Evolutionary conservation across 2,329 filamentous ascomycete species (phyloP).

Genomic region (Aureobasidium sp.): DNA sequence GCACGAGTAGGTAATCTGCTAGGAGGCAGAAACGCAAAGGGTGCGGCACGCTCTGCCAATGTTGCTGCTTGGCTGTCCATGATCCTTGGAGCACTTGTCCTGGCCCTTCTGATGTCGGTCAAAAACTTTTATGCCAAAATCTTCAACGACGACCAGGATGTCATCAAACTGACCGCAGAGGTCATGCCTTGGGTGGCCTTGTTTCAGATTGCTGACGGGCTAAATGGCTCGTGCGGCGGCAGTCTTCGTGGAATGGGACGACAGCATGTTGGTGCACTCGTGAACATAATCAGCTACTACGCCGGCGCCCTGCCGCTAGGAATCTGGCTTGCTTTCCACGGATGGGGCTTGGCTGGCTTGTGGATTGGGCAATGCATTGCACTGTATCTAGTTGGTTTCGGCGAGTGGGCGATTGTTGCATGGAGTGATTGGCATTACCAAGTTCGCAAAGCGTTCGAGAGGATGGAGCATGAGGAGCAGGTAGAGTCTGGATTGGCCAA

Average conservation of each 20-base stretch:
- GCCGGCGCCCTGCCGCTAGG: constrained; percentile 72
- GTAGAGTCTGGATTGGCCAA: constrained; percentile 30
- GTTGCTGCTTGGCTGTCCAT: constrained; percentile 67
- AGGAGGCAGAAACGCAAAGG: constrained; percentile 58
- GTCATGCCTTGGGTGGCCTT: constrained; percentile 82
- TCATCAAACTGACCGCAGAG: constrained; percentile 64
- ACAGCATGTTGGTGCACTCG: constrained; percentile 75
- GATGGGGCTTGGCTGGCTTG: constrained; percentile 72
- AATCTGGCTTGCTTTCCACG: constrained; percentile 77
- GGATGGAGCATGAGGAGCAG: constrained; percentile 53
- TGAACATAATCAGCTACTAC: constrained; percentile 81
- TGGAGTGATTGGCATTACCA: constrained; percentile 71
- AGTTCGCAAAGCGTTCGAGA: constrained; percentile 61
- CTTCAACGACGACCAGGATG: constrained; percentile 71
- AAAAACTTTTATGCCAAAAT: constrained; percentile 67
- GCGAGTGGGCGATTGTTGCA: constrained; percentile 75
- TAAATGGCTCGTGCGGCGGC: constrained; percentile 80
- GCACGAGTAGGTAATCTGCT: constrained; percentile 73
- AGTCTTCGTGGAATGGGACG: constrained; percentile 75
- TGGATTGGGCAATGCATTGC: constrained; percentile 61
- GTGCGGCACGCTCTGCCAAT: constrained; percentile 66
- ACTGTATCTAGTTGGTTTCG: constrained; percentile 67
- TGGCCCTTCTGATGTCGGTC: constrained; percentile 62
- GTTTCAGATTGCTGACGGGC: constrained; percentile 83
- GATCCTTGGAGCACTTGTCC: constrained; percentile 58